phyloP scores from a whole-genome alignment of 768 basidiomycete genomes.

The Calocera cornea region DNA sequence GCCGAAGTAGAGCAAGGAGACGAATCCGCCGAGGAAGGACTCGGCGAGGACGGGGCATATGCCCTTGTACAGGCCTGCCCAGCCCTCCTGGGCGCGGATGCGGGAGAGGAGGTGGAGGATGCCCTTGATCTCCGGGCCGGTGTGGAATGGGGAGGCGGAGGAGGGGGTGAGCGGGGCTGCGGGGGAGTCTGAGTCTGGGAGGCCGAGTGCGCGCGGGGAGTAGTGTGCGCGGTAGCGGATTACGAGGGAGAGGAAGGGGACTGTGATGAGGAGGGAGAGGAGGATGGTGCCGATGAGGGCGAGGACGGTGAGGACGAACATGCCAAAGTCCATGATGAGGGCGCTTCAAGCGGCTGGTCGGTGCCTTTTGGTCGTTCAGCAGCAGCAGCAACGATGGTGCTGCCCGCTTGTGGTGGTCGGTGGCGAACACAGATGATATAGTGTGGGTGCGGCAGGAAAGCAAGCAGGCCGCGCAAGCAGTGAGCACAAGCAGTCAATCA shows the following conservation, averaged over 20 bases:
- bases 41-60: constrained; percentile 30
- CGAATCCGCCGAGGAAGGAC: constrained; percentile 15
- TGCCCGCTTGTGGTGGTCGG: too few relatives aligned
- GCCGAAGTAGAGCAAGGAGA: constrained; percentile 46
- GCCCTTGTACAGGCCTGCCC: constrained; percentile 68
- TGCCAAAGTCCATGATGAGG: background rate
- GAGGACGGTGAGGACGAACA: background rate
- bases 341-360: background rate
- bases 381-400: too few relatives aligned
- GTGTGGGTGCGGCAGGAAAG: too few relatives aligned
- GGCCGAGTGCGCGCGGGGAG: constrained; percentile 69
- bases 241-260: constrained; percentile 6
- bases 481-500: too few relatives aligned
- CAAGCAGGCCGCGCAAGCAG: too few relatives aligned
- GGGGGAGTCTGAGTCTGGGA: constrained; percentile 66
- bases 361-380: too few relatives aligned
- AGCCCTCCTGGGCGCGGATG: constrained; percentile 61
- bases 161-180: constrained; percentile 49
- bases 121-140: background rate
- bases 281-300: background rate
- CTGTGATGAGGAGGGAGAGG: constrained; percentile 5
- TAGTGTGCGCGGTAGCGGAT: constrained; percentile 53
- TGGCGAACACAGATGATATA: too few relatives aligned
- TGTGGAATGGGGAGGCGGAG: background rate
- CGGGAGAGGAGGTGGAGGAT: constrained; percentile 45